A percentile compares a stretch with the other conserved stretches of the same genome.
Conservation (phyloP, 768 basidiomycete species). For the Tulasnella calospora region DNA sequence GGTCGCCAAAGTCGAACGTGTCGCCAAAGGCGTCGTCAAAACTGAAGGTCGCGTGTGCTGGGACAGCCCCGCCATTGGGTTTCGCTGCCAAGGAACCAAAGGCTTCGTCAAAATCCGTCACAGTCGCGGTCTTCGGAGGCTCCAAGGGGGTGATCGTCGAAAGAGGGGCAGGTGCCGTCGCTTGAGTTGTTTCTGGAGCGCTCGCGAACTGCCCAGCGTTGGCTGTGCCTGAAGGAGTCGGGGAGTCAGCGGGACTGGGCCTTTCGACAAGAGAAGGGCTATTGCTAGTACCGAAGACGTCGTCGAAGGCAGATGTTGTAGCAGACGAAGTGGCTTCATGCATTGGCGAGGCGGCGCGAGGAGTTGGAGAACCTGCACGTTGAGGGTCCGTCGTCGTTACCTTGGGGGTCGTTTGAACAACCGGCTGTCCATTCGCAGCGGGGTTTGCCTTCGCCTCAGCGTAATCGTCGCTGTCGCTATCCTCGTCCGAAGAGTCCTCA, state of each 20-base stretch:
- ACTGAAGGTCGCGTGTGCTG: neutral
- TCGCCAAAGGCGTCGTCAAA: slow-evolving; percentile 25
- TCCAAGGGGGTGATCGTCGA: neutral
- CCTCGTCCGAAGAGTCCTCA: slow-evolving; percentile 28
- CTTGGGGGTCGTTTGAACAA: slow-evolving; percentile 28
- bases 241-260: slow-evolving; percentile 1
- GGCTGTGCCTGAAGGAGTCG: slow-evolving; percentile 18
- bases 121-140: slow-evolving; percentile 18
- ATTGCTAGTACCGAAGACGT: slow-evolving; percentile 50
- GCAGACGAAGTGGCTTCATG: slow-evolving; percentile 33
- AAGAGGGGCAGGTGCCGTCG: neutral
- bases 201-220: neutral
- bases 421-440: slow-evolving; percentile 15
- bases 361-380: slow-evolving; percentile 27
- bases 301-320: slow-evolving; percentile 37
- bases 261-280: slow-evolving; percentile 4
- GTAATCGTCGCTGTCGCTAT: slow-evolving; percentile 19
- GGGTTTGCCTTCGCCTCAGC: slow-evolving; percentile 13
- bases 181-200: neutral
- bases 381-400: slow-evolving; percentile 8
- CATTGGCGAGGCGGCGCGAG: slow-evolving; percentile 34
- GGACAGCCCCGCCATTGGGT: neutral
- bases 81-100: slow-evolving; percentile 14
- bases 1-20: slow-evolving; percentile 16
- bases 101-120: slow-evolving; percentile 21